Evolutionary conservation across 306 rosid species (phyloP), one percentile per base, ranked within the genome.

Genomic region (Biancaea sappan): DNA sequence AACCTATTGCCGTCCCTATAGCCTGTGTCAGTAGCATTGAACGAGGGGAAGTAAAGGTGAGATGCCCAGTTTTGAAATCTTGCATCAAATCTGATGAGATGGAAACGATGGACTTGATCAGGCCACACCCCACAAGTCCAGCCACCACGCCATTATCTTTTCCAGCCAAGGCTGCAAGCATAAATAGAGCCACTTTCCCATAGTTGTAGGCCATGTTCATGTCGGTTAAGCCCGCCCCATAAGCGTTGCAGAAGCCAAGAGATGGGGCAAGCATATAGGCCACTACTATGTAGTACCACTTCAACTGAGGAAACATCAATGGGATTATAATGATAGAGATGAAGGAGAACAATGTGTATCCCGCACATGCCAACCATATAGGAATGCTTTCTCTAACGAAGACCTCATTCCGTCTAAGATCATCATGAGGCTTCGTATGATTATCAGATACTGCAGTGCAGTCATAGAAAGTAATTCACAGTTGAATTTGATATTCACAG

Each of bases 71-170:
- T 81, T 89, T 89, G 79, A 89, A 85, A 76, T 87, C 95, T 18
- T 93, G 98, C 98, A 93, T 91, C 79, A 93, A 78, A 74, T 93
- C 97, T 11, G 98, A 87, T 19, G 98, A 87, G 68, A 88, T 86
- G 24, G 95, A 93, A 52, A 88, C 97, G 13, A 93, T 87, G 52
- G 93, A 89, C 63, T 89, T 93, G 35, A 93, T 93, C 71, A 93
- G 74, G 9, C 98, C 98, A 62, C 98, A 93, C 6, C 89, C 95
- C 3, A 89, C 87, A n/a, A 89, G 91, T 51, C 95, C 95, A 2
- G 95, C 95, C 50, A 87, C 86, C 11, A 89, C 86, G 8, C 97
- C 96, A 19, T 87, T 66, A 0, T 48, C 57, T 74, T 89, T 82
- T 4, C 98, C 96, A 3, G 87, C 84, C 53, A 89, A 22, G 43